Evolutionary conservation across 1,139 yeast species (phyloP).

Genomic region (Debaryomyces psychrophilus): DNA sequence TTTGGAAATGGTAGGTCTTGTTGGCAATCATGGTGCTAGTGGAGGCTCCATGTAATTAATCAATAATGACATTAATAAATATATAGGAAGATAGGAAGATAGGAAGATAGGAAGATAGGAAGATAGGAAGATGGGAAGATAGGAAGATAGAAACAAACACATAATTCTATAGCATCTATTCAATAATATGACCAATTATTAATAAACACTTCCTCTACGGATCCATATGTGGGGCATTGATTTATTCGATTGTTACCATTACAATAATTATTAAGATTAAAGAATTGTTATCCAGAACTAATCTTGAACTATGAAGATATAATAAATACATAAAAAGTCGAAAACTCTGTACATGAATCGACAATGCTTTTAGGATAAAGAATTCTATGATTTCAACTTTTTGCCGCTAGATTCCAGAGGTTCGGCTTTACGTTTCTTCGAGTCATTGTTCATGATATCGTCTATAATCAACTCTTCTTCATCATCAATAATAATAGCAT

Average conservation of each 20-base stretch:
- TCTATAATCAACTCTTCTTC: constrained; percentile 13
- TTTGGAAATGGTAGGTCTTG: constrained; percentile 87
- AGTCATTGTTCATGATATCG: constrained; percentile 19
- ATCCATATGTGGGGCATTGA: not conserved
- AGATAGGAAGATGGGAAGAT: too few relatives aligned
- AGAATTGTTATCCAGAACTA: not conserved
- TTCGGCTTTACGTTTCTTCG: constrained; percentile 24
- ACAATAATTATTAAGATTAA: too few relatives aligned
- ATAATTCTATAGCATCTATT: too few relatives aligned
- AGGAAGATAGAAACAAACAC: too few relatives aligned
- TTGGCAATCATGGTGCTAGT: constrained; percentile 66
- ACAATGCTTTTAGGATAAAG: too few relatives aligned
- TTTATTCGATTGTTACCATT: not conserved
- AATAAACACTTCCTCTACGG: too few relatives aligned
- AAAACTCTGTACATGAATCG: too few relatives aligned
- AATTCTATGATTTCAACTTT: not conserved
- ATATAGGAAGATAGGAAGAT: too few relatives aligned
- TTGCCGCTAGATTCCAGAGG: not conserved
- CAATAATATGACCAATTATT: too few relatives aligned
- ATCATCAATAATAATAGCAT: constrained; percentile 13
- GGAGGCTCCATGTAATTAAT: constrained; percentile 47
- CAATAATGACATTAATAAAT: not conserved
- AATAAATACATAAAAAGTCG: not conserved
- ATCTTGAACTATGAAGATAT: not conserved
- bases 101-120: too few relatives aligned